A percentile compares a stretch with the other conserved stretches of the same genome.
Evolutionary conservation across 805 yeast species (phyloP).

Genomic region (Spathaspora arborariae): DNA sequence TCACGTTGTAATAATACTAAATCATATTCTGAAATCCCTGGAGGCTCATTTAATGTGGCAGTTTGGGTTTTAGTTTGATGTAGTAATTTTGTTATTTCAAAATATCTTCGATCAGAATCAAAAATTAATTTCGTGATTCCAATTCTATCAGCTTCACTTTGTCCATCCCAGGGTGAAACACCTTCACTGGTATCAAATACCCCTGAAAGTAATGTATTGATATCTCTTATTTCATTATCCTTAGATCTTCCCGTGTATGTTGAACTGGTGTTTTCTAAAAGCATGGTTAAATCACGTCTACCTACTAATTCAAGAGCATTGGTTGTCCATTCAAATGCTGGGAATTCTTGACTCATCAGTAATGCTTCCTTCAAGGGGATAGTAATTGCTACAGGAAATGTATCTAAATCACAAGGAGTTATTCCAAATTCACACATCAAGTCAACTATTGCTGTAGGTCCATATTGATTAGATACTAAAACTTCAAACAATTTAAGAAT

Average conservation of each 20-base stretch:
- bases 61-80: conserved; percentile 68
- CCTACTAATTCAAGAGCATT: conserved; percentile 57
- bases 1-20: conserved; percentile 51
- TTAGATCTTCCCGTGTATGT: not conserved
- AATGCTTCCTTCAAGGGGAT: conserved; percentile 65
- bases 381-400: conserved; percentile 70
- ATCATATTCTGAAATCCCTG: conserved; percentile 50
- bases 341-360: conserved; percentile 47
- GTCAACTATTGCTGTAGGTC: conserved; percentile 53
- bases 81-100: conserved; percentile 67
- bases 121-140: conserved; percentile 70
- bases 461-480: conserved; percentile 50
- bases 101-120: conserved; percentile 72
- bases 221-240: not conserved
- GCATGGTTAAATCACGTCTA: conserved; percentile 55
- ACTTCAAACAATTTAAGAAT: conserved; percentile 60
- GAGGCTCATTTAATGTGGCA: conserved; percentile 37
- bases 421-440: conserved; percentile 59
- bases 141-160: conserved; percentile 64
- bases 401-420: conserved; percentile 49
- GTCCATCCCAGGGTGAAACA: conserved; percentile 64
- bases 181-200: conserved; percentile 40
- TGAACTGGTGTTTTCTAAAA: not conserved
- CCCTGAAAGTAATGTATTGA: conserved; percentile 28
- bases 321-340: conserved; percentile 45